Base-by-base conservation (phyloP, 2,329 filamentous ascomycete genomes). In the Calonectria multiphialidica region DNA sequence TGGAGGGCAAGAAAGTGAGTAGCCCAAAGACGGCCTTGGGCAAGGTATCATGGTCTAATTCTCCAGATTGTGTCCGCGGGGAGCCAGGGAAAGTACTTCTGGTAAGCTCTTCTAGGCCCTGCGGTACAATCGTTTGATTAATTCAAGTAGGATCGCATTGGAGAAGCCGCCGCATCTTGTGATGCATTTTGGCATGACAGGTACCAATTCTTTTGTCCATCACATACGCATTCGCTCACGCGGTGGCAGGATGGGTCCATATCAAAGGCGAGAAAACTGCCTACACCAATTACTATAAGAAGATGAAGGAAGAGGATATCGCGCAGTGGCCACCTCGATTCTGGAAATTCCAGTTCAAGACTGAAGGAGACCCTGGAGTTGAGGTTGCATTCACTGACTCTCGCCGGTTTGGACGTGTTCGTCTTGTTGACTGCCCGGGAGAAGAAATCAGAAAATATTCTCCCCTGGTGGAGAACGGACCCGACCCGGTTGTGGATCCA, bases 11-110 rank as follows among this genome's bases (percentile, higher is more conserved):
- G 80, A 95, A 91, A 80, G 86, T 87, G 70, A 53, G 72, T 6
- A 1, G 8, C 45, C 18, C 44, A 18, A 3, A 65, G 40, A 35
- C 18, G n/a, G 23, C 23, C 35, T 21, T 28, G 28, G 23, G 47
- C 30, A 25, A 16, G 4, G 18, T 25, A 47, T 28, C 37, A 44
- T 18, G 18, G 12, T 42, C 62, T 74, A 59, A 74, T 59, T 25
- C 12, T 49, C 8, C 61, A 87, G 86, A 91, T 92, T 4, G 71
- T 90, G 10, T 88, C 87, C 66, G 94, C 94, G 5, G 94, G 94
- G 5, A 95, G 94, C 72, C 97, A 98, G 82, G 97, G 97, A 12
- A 99, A 98, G 89, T 98, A 98, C 81, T 98, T 99, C 83, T 99
- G 97, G 92, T 90, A 77, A 72, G 84, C 28, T 73, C 25, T 28